Evolutionary conservation across 768 basidiomycete species (phyloP).

Genomic region (Podaxis carcinomalis): DNA sequence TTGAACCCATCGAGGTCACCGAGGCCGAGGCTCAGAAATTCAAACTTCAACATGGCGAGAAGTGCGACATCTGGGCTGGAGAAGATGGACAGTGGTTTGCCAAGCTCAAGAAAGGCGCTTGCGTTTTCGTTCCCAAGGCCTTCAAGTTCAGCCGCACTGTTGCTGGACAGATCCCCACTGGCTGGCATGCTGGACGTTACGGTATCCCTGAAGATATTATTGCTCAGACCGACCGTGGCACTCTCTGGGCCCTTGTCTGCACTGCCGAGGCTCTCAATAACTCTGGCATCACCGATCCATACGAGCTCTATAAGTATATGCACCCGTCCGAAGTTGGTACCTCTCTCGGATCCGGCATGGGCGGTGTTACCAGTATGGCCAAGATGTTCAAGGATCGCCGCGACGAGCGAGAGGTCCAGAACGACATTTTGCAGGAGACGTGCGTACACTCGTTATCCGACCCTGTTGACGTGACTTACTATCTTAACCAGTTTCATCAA

Average conservation of each 20-base stretch:
- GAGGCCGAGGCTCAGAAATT: slow-evolving; percentile 90
- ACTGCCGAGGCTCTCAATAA: slow-evolving; percentile 94
- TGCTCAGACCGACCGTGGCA: slow-evolving; percentile 87
- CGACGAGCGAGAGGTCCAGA: slow-evolving; percentile 97
- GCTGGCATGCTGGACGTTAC: slow-evolving; percentile 95
- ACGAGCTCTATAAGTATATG: slow-evolving; percentile 94
- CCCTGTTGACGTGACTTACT: slow-evolving; percentile 5
- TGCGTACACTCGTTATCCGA: slow-evolving; percentile 34
- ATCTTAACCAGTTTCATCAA: slow-evolving; percentile 81
- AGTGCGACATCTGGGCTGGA: slow-evolving; percentile 91
- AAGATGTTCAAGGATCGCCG: slow-evolving; percentile 99
- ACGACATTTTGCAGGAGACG: slow-evolving; percentile 98
- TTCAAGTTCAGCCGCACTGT: slow-evolving; percentile 93
- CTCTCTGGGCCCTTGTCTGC: slow-evolving; percentile 92
- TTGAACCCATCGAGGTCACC: slow-evolving; percentile 93
- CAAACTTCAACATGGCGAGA: slow-evolving; percentile 95
- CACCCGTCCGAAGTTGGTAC: slow-evolving; percentile 97
- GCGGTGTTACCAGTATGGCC: slow-evolving; percentile 83
- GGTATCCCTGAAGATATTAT: slow-evolving; percentile 97
- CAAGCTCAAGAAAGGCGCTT: slow-evolving; percentile 98
- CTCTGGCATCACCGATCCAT: slow-evolving; percentile 97
- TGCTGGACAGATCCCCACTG: slow-evolving; percentile 94
- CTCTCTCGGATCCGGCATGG: slow-evolving; percentile 95
- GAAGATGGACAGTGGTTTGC: slow-evolving; percentile 96
- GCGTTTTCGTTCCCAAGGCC: slow-evolving; percentile 90